Conservation (phyloP, 73 alveolate genomes). For the Tetrahymena malaccensis region DNA sequence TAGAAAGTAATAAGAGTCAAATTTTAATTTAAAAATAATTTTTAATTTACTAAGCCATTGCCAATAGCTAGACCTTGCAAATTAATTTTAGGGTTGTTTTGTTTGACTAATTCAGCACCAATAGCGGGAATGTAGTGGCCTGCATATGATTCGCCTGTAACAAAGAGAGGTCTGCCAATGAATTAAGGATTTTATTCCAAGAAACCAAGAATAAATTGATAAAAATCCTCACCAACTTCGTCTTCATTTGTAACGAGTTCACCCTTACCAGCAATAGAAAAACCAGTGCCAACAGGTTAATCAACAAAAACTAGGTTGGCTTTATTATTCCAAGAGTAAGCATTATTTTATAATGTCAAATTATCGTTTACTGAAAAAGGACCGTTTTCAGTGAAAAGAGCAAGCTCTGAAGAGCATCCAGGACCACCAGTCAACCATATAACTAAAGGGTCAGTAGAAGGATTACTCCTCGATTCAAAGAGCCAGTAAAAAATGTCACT, state of each 20-base stretch:
- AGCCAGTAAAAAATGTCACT: not conserved
- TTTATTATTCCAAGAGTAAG: slow-evolving; percentile 31
- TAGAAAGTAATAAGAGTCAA: not conserved
- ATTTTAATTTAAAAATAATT: not conserved
- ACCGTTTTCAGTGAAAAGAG: slow-evolving; percentile 72
- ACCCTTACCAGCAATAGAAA: slow-evolving; percentile 5
- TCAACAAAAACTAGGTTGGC: slow-evolving; percentile 81
- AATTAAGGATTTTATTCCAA: slow-evolving; percentile 57
- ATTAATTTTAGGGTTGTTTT: slow-evolving; percentile 50
- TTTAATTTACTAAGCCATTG: slow-evolving; percentile 64
- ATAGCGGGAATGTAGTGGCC: slow-evolving; percentile 84
- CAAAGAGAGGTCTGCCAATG: slow-evolving; percentile 58
- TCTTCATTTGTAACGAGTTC: slow-evolving; percentile 45
- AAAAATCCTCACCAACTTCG: slow-evolving; percentile 58
- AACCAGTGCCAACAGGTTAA: slow-evolving; percentile 82
- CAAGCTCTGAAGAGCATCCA: slow-evolving; percentile 81
- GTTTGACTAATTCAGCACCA: slow-evolving; percentile 42
- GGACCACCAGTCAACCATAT: slow-evolving; percentile 96
- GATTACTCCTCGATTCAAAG: not conserved
- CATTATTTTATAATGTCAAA: not conserved
- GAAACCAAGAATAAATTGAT: slow-evolving; percentile 65
- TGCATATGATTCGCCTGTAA: slow-evolving; percentile 91
- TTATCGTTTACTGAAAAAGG: slow-evolving; percentile 46
- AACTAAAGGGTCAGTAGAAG: slow-evolving; percentile 28
- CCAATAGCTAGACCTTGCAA: slow-evolving; percentile 70